Evolutionary conservation across 2,329 filamentous ascomycete species (phyloP).

Genomic region (Didymella pinodella): DNA sequence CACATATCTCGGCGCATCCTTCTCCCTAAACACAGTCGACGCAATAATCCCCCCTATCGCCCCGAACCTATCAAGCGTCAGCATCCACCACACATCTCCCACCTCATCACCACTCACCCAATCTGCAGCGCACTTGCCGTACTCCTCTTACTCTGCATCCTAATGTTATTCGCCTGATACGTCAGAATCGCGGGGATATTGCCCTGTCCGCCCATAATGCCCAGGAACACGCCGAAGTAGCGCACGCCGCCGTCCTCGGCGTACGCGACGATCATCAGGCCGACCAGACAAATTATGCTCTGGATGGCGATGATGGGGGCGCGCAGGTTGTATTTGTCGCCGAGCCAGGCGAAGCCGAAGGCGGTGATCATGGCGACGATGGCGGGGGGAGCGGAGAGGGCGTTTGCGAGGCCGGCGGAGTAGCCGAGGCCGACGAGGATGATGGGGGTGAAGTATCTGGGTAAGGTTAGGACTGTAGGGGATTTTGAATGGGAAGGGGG

Average conservation of each 20-base stretch:
- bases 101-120: slow-evolving; percentile 1
- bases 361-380: slow-evolving; percentile 35
- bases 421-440: slow-evolving; percentile 35
- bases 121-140: slow-evolving; percentile 35
- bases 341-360: slow-evolving; percentile 34
- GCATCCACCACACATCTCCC: too few species aligned
- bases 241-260: slow-evolving; percentile 29
- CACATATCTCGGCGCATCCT: slow-evolving; percentile 34
- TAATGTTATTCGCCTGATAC: slow-evolving; percentile 40
- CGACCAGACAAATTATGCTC: slow-evolving; percentile 30
- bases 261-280: slow-evolving; percentile 40
- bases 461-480: neutral
- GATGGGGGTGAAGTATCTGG: slow-evolving; percentile 37
- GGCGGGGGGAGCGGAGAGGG: slow-evolving; percentile 37
- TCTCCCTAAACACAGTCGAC: slow-evolving; percentile 29
- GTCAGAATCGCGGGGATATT: slow-evolving; percentile 36
- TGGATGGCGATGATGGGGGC: slow-evolving; percentile 36
- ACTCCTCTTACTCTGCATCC: slow-evolving; percentile 32
- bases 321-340: slow-evolving; percentile 37
- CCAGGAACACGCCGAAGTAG: slow-evolving; percentile 41
- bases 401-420: slow-evolving; percentile 26
- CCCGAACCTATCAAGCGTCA: slow-evolving; percentile 19
- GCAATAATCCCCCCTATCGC: slow-evolving; percentile 40
- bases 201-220: slow-evolving; percentile 30
- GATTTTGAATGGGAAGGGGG: too few species aligned